phyloP scores from a whole-genome alignment of 129 eudicot species.

The Centaurea solstitialis region DNA sequence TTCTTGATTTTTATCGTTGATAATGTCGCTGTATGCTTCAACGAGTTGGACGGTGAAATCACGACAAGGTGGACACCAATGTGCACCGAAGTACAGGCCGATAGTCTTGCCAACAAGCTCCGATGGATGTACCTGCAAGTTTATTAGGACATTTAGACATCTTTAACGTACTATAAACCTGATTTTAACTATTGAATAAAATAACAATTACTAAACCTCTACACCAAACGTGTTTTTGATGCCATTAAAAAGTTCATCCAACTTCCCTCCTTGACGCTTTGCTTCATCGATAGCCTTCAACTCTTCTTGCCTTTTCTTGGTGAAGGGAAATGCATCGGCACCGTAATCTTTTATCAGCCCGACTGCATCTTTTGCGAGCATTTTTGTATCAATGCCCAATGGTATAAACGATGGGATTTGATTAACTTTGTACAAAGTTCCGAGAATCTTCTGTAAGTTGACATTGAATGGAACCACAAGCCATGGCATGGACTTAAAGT shows the following conservation, averaged over 20 bases:
- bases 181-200: background rate
- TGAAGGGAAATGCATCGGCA: constrained; percentile 53
- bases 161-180: background rate
- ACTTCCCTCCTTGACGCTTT: constrained; percentile 45
- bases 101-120: constrained; percentile 53
- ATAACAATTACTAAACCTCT: constrained; percentile 36
- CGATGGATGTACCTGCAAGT: constrained; percentile 32
- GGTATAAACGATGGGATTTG: constrained; percentile 45
- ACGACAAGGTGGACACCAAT: constrained; percentile 59
- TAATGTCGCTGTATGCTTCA: constrained; percentile 43
- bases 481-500: constrained; percentile 55
- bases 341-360: constrained; percentile 50
- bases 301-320: constrained; percentile 44
- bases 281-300: constrained; percentile 48
- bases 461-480: constrained; percentile 46
- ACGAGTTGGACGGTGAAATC: constrained; percentile 45
- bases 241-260: constrained; percentile 39
- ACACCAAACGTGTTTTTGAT: constrained; percentile 30
- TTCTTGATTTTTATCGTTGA: constrained; percentile 17
- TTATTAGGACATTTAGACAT: background rate
- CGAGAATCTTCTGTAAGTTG: constrained; percentile 27
- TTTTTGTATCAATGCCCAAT: constrained; percentile 20
- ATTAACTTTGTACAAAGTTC: constrained; percentile 33
- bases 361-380: constrained; percentile 41
- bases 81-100: constrained; percentile 53